Percentiles rank a stretch among this genome's conserved stretches.
phyloP scores from a whole-genome alignment of 345 rosid genomes.

The Leavenworthia alabamica region DNA sequence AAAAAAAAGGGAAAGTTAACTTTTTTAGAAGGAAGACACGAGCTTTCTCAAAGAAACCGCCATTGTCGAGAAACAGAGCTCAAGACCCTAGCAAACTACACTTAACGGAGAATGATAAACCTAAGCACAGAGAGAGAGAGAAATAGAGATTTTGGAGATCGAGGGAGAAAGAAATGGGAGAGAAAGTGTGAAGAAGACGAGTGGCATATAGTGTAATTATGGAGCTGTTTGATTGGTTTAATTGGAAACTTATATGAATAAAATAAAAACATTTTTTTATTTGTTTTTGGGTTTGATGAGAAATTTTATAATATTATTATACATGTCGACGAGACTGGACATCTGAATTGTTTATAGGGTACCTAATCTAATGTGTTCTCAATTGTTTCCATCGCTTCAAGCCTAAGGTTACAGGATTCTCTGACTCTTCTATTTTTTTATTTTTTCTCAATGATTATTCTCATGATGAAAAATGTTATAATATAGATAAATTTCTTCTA shows the following conservation, averaged over 20 bases:
- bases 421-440: neutral
- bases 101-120: neutral
- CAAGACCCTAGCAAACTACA: slow-evolving; percentile 12
- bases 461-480: neutral
- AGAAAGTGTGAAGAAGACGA: slow-evolving; percentile 22
- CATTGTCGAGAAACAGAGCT: slow-evolving; percentile 27
- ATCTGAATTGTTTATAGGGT: neutral
- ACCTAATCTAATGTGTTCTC: slow-evolving; percentile 18
- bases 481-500: no score
- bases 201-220: slow-evolving; percentile 35
- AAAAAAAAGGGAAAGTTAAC: neutral
- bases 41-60: slow-evolving; percentile 26
- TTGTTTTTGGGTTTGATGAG: slow-evolving; percentile 12
- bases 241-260: slow-evolving; percentile 1
- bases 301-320: neutral
- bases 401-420: slow-evolving; percentile 24
- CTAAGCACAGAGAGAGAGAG: neutral
- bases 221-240: neutral
- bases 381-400: slow-evolving; percentile 28
- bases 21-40: slow-evolving; percentile 21
- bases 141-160: slow-evolving; percentile 15
- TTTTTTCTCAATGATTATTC: slow-evolving; percentile 11
- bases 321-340: slow-evolving; percentile 17
- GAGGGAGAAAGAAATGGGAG: slow-evolving; percentile 21
- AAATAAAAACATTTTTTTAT: neutral